Base-by-base conservation (phyloP, 2,329 filamentous ascomycete species). In the Cladosporium sp. region DNA sequence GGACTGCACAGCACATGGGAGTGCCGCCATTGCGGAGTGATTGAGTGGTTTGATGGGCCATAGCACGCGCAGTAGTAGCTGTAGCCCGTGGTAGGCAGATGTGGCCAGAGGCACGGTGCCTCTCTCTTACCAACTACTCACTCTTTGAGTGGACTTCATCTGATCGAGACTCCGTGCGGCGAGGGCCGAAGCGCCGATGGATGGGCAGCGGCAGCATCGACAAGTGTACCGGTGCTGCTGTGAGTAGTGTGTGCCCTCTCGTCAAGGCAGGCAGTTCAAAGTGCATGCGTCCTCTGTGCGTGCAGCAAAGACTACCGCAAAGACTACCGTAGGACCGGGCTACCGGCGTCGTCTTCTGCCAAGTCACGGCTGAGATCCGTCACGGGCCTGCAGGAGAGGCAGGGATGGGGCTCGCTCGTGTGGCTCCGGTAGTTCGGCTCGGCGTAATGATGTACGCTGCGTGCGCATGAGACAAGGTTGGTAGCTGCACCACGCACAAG, bases 241-340 rank as follows among this genome's bases (percentile, higher is more conserved):
- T n/a, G n/a, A n/a, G n/a, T n/a, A n/a, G n/a, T n/a, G n/a, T n/a
- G n/a, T n/a, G n/a, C n/a, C n/a, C 22, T 27, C 22, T 27, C 22
- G 22, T 27, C 32, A 15, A 33, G n/a, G n/a, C n/a, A 33, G 32
- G n/a, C 32, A 7, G 32, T 13, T 33, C 6, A 5, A 5, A 13
- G 32, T 33, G 4, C 6, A 7, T 33, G n/a, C n/a, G 12, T n/a
- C n/a, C n/a, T n/a, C n/a, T n/a, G n/a, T 13, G 12, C 32, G 12
- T 33, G n/a, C 32, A 13, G 32, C 12, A 33, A 12, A 33, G n/a
- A n/a, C n/a, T n/a, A n/a, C n/a, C n/a, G n/a, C n/a, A n/a, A n/a
- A n/a, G n/a, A n/a, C n/a, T n/a, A n/a, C n/a, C n/a, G n/a, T n/a
- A 22, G 12, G 20, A 47, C 43, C 43, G 43, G 43, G 43, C 43